Evolutionary conservation across 768 basidiomycete genomes (phyloP), one percentile per base, ranked within the genome.

Genomic region (Naematelia encephala): DNA sequence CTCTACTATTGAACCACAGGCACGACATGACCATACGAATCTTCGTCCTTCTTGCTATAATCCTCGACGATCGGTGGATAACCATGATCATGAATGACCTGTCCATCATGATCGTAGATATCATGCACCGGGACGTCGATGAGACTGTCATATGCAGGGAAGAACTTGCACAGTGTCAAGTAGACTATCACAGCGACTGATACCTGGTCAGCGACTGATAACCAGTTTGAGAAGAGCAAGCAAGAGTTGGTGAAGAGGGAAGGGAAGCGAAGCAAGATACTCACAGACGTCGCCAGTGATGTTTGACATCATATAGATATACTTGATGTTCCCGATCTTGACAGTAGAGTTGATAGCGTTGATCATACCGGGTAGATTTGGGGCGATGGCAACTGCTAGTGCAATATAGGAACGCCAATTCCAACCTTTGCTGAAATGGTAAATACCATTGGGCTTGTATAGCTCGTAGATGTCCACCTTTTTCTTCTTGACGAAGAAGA

Each of bases 281-380:
- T 66, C 54, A 66, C 64, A 54, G 27, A 61, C 12, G 51, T 67
- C 66, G 43, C 66, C 66, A 19, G 53, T 47, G 44, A 70, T 63
- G 54, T 70, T 64, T 23, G 60, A 60, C 21, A 67, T 47, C 67
- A 65, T 63, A 50, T 61, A 62, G 51, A 62, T 51, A 39, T 62
- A 66, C 54, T 46, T 57, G 57, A 57, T 52, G 45, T 62, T 59
- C 14, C 60, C 63, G 29, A 64, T 66, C 3, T n/a, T 42, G 13
- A 60, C 59, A 8, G 46, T 56, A 2, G 54, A 29, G 46, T 67
- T 53, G 60, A 75, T 67, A 27, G 71, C 71, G 50, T 70, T 70
- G 46, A 67, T 62, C 67, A 75, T 69, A 2, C 64, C 70, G 1
- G 72, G 72, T 2, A 74, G 43, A 57, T 76, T 76, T 1, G 69